phyloP scores from a whole-genome alignment of 495 filamentous ascomycete genomes.

The Bombardia bombarda region DNA sequence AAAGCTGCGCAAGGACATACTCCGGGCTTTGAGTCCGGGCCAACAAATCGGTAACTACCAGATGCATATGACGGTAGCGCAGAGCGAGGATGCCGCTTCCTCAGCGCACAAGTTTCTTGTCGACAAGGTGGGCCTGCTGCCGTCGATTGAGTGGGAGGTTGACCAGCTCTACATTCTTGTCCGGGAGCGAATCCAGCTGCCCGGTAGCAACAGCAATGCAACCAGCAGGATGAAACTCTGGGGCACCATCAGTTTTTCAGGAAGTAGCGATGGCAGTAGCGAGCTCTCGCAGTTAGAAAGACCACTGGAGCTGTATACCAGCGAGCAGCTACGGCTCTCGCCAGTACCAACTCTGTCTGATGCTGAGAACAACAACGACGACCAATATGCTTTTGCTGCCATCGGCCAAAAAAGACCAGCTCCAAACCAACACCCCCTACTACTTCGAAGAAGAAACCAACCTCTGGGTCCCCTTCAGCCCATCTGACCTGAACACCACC shows the following conservation, averaged over 20 bases:
- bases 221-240: conserved; percentile 34
- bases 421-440: conserved; percentile 8
- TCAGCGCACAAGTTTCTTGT: conserved; percentile 32
- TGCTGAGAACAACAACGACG: not conserved
- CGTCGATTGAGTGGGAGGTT: conserved; percentile 32
- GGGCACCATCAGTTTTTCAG: conserved; percentile 39
- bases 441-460: conserved; percentile 19
- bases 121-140: conserved; percentile 34
- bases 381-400: too few species aligned
- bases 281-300: conserved; percentile 11
- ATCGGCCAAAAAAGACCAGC: conserved; percentile 6
- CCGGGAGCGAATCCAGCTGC: conserved; percentile 26
- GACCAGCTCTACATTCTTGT: conserved; percentile 37
- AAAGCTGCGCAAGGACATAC: conserved; percentile 11
- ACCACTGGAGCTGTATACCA: conserved; percentile 15
- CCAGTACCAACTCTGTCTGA: not conserved
- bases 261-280: too few species aligned
- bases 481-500: not conserved
- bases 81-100: conserved; percentile 31
- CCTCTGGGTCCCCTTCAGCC: conserved; percentile 15
- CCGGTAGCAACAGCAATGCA: not conserved
- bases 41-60: conserved; percentile 7
- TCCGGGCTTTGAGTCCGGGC: conserved; percentile 16
- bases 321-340: not conserved
- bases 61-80: conserved; percentile 48